Base-by-base conservation (phyloP, 352 stramenopile genomes). In the Phytophthora lateralis region DNA sequence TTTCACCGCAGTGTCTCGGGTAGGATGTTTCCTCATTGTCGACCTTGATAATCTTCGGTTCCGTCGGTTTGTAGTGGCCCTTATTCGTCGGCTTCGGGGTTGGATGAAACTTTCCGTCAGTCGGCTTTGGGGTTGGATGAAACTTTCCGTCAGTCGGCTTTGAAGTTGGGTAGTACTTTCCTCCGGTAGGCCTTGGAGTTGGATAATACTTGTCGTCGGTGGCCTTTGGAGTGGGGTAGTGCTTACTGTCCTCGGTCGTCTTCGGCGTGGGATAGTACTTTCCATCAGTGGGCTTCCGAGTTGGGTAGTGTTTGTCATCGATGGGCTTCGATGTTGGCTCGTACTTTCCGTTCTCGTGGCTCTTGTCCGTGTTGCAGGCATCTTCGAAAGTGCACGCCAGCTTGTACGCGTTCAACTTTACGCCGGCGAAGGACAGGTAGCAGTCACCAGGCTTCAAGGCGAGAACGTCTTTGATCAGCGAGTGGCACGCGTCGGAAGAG, bases 381-480 rank as follows among this genome's bases (percentile, higher is more conserved):
- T 54, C 14, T 24, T 53, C 27, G 15, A 70, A 60, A 6, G 7
- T 52, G 44, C 15, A 26, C 7, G 45, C 46, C 20, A 69, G 30
- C 20, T 65, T 64, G 61, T 60, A 65, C 42, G 18, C 49, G 46
- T 75, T 75, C 18, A 75, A 12, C 42, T 69, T 66, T 2, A 57
- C 43, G 0, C 51, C 53, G 32, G 39, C 35, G 45, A 70, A 59
- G 17, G 55, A 63, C 30, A 75, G 20, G 57, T 24, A 66, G 47
- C 66, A 75, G 26, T 75, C 50, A 4, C 27, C 47, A 26, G 55
- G 61, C 6, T 71, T 60, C 27, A 71, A 32, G 2, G 24, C 56
- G 18, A 70, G 46, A 6, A 71, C 43, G 38, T 75, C 61, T 29
- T 60, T 55, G 39, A 63, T 64, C 18, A 75, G 35, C 6, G 48